Percentiles rank a stretch among this genome's conserved stretches.
Evolutionary conservation across 1,139 yeast species (phyloP).

Genomic region (Candida frijolesensis): DNA sequence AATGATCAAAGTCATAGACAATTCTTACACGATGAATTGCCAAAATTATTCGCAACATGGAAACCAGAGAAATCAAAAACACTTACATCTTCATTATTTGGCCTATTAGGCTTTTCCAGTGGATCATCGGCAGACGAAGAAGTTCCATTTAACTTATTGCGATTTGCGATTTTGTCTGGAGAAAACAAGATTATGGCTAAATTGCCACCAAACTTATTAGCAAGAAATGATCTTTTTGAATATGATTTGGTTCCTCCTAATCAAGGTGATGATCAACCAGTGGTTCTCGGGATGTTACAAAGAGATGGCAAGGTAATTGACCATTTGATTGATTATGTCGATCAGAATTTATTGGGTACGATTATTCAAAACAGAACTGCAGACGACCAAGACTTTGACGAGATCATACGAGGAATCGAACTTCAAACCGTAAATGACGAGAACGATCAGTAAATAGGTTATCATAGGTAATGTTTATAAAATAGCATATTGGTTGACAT

Average conservation of each 20-base stretch:
- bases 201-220: conserved; percentile 65
- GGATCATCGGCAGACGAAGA: conserved; percentile 15
- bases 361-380: conserved; percentile 35
- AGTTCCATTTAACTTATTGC: conserved; percentile 60
- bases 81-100: conserved; percentile 18
- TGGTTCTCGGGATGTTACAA: conserved; percentile 25
- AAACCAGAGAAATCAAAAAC: conserved; percentile 11
- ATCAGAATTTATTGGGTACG: conserved; percentile 42
- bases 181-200: conserved; percentile 72
- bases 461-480: background rate
- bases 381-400: conserved; percentile 28
- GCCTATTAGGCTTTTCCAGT: conserved; percentile 13
- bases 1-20: conserved; percentile 45
- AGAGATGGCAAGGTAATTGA: conserved; percentile 27
- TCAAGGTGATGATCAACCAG: conserved; percentile 22
- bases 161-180: conserved; percentile 71
- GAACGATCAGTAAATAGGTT: conserved; percentile 4
- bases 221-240: conserved; percentile 61
- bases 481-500: background rate
- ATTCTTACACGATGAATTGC: conserved; percentile 48
- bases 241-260: conserved; percentile 63
- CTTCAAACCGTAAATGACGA: conserved; percentile 12
- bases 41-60: conserved; percentile 8
- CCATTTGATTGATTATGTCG: conserved; percentile 38
- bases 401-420: conserved; percentile 22